Conservation (phyloP, 1,284 basidiomycete species). For the Boletus sp. region DNA sequence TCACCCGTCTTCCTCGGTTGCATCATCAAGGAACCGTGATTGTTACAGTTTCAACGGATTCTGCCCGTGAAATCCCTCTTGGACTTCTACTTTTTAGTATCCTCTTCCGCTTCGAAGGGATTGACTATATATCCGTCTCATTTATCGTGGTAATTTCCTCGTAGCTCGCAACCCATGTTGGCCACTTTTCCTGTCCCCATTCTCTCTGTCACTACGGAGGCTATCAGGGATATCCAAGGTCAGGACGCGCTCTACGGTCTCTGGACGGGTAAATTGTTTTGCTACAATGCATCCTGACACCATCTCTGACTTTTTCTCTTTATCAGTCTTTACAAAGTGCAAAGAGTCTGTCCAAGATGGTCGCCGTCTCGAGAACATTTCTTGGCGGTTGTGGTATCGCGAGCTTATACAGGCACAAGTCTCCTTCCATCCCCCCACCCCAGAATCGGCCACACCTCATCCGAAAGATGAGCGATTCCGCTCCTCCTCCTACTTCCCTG, state of each 20-base stretch:
- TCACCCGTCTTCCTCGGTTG: constrained; percentile 21
- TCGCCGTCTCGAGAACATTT: constrained; percentile 76
- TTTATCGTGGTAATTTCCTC: constrained; percentile 12
- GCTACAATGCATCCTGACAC: neutral
- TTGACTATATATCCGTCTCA: constrained; percentile 23
- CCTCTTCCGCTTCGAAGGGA: constrained; percentile 18
- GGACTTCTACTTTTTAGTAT: constrained; percentile 11
- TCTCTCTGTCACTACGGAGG: constrained; percentile 59
- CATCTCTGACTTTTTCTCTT: constrained; percentile 14
- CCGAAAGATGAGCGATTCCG: constrained; percentile 20
- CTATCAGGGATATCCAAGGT: constrained; percentile 61
- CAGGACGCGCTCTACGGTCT: constrained; percentile 58
- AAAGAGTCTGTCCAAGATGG: constrained; percentile 76
- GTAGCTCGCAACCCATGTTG: constrained; percentile 38
- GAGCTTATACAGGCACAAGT: constrained; percentile 44
- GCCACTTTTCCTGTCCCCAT: constrained; percentile 55
- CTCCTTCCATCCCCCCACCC: constrained; percentile 31
- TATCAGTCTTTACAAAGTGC: constrained; percentile 78
- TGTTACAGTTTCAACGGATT: constrained; percentile 18
- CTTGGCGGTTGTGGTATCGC: constrained; percentile 81
- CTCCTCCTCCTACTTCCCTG: constrained; percentile 27
- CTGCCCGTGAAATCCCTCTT: constrained; percentile 16
- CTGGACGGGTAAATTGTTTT: constrained; percentile 51
- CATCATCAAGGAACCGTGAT: constrained; percentile 29
- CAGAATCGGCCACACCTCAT: constrained; percentile 31